Percentiles rank a stretch among this genome's conserved stretches.
Conservation (phyloP, 2,329 filamentous ascomycete species). For the Thyridium curvatum region DNA sequence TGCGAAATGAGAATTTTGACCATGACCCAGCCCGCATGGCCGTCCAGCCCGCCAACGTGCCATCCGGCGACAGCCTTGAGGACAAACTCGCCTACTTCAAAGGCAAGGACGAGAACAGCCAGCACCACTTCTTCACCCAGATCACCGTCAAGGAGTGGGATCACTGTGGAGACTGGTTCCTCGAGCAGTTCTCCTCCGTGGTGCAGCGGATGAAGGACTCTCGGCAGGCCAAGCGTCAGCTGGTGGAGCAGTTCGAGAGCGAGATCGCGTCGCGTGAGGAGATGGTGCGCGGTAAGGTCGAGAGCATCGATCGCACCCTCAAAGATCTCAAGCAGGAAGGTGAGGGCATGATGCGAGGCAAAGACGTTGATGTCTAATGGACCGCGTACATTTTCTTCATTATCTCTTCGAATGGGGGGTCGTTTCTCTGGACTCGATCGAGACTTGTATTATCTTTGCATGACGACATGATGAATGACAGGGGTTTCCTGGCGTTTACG, state of each 20-base stretch:
- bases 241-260: constrained; percentile 44
- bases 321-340: constrained; percentile 50
- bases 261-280: constrained; percentile 51
- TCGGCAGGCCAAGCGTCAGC: constrained; percentile 40
- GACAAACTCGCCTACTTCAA: constrained; percentile 45
- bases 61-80: constrained; percentile 32
- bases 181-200: constrained; percentile 44
- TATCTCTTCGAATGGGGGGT: not conserved
- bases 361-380: constrained; percentile 20
- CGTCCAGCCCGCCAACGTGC: constrained; percentile 20
- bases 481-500: not conserved
- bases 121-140: constrained; percentile 43
- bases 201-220: constrained; percentile 41
- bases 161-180: constrained; percentile 53
- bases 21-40: constrained; percentile 46
- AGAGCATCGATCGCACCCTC: constrained; percentile 49
- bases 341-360: constrained; percentile 46
- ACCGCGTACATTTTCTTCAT: constrained; percentile 1
- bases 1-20: constrained; percentile 49
- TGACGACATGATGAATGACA: constrained; percentile 1
- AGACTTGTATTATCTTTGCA: not conserved
- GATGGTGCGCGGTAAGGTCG: constrained; percentile 43
- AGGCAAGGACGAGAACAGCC: constrained; percentile 30
- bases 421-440: not conserved
- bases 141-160: constrained; percentile 54